Percentiles rank a stretch among this genome's conserved stretches.
Conservation (phyloP, 2,329 filamentous ascomycete genomes). For the Aspergillus pseudoglaucus region DNA sequence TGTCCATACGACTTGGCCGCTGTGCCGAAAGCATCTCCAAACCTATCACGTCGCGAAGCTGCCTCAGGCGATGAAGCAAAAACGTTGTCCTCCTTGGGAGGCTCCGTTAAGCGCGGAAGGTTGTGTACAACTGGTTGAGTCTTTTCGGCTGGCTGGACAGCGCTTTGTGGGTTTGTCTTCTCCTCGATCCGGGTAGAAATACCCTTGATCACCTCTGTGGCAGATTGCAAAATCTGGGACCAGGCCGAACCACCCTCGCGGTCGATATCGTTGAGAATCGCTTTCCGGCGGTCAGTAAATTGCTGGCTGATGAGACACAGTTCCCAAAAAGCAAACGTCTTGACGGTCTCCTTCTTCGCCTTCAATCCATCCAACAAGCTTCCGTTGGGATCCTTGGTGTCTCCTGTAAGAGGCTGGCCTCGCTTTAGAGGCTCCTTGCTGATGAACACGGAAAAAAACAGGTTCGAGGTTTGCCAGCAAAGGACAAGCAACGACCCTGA, state of each 20-base stretch:
- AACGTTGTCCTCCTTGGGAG: conserved; percentile 44
- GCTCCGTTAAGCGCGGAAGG: conserved; percentile 46
- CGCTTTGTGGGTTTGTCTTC: conserved; percentile 44
- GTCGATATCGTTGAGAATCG: conserved; percentile 82
- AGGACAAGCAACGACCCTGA: conserved; percentile 63
- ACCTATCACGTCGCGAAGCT: conserved; percentile 27
- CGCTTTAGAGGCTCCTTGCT: conserved; percentile 77
- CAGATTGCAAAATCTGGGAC: conserved; percentile 67
- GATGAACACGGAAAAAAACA: conserved; percentile 73
- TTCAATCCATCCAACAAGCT: conserved; percentile 78
- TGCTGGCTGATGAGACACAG: conserved; percentile 70
- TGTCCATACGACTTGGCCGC: conserved; percentile 43
- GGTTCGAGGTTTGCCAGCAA: conserved; percentile 71
- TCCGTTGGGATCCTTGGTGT: conserved; percentile 86
- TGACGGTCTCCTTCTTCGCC: conserved; percentile 71
- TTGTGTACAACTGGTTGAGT: conserved; percentile 34
- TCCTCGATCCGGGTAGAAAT: conserved; percentile 63
- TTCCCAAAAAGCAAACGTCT: conserved; percentile 88
- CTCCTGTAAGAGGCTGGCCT: conserved; percentile 71
- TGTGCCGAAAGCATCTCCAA: conserved; percentile 38
- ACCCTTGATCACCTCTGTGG: conserved; percentile 61
- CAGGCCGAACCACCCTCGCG: conserved; percentile 72
- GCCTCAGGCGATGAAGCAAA: conserved; percentile 37
- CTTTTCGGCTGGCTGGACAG: conserved; percentile 38
- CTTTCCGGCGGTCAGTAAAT: conserved; percentile 67